phyloP scores from a whole-genome alignment of 192 early-diverging fungal genomes.

The Coemansia sp. region DNA sequence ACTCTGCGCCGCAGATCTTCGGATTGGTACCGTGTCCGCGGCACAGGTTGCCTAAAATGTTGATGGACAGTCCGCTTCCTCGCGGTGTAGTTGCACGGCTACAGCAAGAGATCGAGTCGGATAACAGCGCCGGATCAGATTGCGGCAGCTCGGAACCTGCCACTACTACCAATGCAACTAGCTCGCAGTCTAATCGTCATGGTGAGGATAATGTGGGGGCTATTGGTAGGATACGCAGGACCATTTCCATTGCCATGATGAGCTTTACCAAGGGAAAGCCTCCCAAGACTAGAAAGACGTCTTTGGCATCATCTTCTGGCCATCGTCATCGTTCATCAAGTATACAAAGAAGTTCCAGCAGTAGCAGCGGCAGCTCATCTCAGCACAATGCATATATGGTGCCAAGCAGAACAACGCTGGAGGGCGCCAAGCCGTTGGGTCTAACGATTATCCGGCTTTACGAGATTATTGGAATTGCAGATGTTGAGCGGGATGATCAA shows the following conservation, averaged over 20 bases:
- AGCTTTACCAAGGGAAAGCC: conserved; percentile 46
- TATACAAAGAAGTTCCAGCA: not conserved
- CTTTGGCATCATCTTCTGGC: not conserved
- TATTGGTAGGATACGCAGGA: conserved; percentile 11
- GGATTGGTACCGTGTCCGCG: conserved; percentile 91
- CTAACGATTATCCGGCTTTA: conserved; percentile 29
- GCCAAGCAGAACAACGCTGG: conserved; percentile 35
- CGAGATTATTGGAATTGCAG: conserved; percentile 25
- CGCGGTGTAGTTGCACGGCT: conserved; percentile 13
- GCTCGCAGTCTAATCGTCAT: too few species aligned
- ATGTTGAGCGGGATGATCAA: conserved; percentile 34
- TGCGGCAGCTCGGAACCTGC: not conserved
- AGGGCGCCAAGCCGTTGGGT: conserved; percentile 31
- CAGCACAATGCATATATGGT: conserved; percentile 27
- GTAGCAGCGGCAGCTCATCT: not conserved
- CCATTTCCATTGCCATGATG: conserved; percentile 41
- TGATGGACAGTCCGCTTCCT: conserved; percentile 17
- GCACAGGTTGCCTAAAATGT: conserved; percentile 81
- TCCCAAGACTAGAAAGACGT: not conserved
- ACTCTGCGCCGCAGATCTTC: conserved; percentile 94
- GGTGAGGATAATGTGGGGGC: not conserved
- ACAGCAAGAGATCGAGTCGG: conserved; percentile 12
- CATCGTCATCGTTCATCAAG: conserved; percentile 12
- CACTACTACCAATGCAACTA: not conserved
- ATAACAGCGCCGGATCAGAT: conserved; percentile 17